Evolutionary conservation across 2,329 filamentous ascomycete genomes (phyloP).

Genomic region (Botrytis hyacinthi): DNA sequence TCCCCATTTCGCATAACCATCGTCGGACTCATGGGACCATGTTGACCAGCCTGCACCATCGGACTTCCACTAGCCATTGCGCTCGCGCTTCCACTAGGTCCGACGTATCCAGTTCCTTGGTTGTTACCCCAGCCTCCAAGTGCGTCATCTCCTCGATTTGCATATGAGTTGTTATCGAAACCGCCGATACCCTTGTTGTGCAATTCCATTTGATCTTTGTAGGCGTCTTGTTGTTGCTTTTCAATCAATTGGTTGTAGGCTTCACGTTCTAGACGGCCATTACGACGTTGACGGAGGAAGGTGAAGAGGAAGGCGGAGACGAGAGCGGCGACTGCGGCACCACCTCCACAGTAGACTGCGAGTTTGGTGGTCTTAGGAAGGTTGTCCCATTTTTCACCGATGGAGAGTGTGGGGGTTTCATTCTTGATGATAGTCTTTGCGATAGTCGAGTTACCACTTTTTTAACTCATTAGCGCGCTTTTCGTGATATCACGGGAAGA

Average conservation of each 20-base stretch:
- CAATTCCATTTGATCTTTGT: constrained; percentile 34
- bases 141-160: constrained; percentile 33
- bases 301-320: constrained; percentile 48
- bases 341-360: constrained; percentile 52
- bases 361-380: constrained; percentile 51
- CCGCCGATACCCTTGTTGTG: constrained; percentile 36
- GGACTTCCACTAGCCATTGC: constrained; percentile 2
- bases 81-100: constrained; percentile 13
- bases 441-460: constrained; percentile 57
- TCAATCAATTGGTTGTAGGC: constrained; percentile 37
- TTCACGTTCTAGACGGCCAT: constrained; percentile 51
- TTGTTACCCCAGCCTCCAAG: constrained; percentile 34
- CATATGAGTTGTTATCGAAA: constrained; percentile 29
- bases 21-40: constrained; percentile 1
- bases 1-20: not conserved
- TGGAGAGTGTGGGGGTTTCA: constrained; percentile 41
- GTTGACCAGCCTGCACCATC: not conserved
- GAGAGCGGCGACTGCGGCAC: constrained; percentile 46
- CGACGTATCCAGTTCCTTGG: constrained; percentile 18
- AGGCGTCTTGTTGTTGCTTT: constrained; percentile 35
- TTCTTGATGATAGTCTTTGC: constrained; percentile 43
- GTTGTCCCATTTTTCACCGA: constrained; percentile 54
- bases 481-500: not conserved
- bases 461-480: constrained; percentile 28
- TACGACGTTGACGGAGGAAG: constrained; percentile 55